These are phyloP conservation scores for Penicillium sp. DNA, from an alignment of 2,329 filamentous ascomycete genomes.

Conservation along the genomic window DNA sequence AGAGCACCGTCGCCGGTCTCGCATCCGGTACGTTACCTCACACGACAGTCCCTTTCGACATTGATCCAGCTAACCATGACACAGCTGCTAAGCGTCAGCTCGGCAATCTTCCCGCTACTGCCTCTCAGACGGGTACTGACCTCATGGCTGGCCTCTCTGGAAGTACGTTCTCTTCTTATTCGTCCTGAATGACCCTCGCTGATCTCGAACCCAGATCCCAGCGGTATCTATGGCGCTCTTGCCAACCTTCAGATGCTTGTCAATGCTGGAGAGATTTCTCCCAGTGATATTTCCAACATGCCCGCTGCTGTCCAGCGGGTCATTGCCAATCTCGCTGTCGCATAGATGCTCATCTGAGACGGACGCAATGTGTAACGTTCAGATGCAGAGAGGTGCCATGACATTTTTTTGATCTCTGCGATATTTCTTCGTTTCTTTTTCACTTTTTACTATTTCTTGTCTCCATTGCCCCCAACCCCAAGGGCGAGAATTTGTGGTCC, in stretches of 20 bases:
- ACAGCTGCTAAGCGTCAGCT: constrained; percentile 17
- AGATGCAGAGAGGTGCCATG: constrained; percentile 19
- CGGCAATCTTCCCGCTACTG: constrained; percentile 12
- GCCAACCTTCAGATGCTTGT: constrained; percentile 11
- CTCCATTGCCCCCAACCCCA: background rate
- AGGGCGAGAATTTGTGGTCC: background rate
- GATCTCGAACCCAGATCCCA: constrained; percentile 17
- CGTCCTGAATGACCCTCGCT: background rate
- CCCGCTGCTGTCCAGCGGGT: constrained; percentile 21
- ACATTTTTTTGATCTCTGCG: constrained; percentile 7
- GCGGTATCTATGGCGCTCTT: constrained; percentile 25
- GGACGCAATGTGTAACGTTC: background rate
- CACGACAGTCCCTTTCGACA: background rate
- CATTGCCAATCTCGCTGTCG: constrained; percentile 18
- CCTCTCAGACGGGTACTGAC: constrained; percentile 11
- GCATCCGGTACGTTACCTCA: constrained; percentile 9
- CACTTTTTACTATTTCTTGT: background rate
- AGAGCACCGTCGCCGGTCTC: constrained; percentile 11
- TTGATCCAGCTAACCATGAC: background rate
- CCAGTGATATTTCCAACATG: constrained; percentile 17
- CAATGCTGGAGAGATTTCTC: constrained; percentile 17
- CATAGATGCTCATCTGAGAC: constrained; percentile 4
- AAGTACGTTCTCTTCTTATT: constrained; percentile 19
- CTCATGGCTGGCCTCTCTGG: constrained; percentile 18
- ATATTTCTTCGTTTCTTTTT: background rate